Evolutionary conservation across 129 eudicot genomes (phyloP).

Genomic region (Solidago caesia): DNA sequence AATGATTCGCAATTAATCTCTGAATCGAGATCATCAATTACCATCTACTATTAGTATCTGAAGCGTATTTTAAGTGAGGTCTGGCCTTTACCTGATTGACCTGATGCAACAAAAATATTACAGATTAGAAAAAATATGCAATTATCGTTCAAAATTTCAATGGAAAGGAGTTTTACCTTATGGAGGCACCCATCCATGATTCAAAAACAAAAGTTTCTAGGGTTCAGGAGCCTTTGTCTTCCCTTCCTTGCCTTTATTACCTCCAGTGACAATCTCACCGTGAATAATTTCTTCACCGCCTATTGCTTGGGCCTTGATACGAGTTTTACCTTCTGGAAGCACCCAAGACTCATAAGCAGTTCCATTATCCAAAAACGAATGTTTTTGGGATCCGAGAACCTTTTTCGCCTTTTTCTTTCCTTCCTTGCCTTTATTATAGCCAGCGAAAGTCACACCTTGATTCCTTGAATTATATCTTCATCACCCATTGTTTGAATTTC

Average conservation of each 20-base stretch:
- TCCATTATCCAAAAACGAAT: constrained; percentile 46
- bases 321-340: constrained; percentile 79
- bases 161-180: constrained; percentile 50
- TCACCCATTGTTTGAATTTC: constrained; percentile 57
- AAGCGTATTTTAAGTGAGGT: constrained; percentile 66
- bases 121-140: neutral
- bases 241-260: constrained; percentile 34
- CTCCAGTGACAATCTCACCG: constrained; percentile 11
- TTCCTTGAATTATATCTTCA: constrained; percentile 6
- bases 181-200: constrained; percentile 79
- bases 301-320: constrained; percentile 26
- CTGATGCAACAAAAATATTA: constrained; percentile 33
- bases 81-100: constrained; percentile 95
- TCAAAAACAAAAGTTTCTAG: constrained; percentile 57
- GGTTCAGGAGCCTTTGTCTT: constrained; percentile 74
- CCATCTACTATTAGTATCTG: constrained; percentile 52
- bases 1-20: neutral
- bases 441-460: neutral
- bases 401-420: constrained; percentile 56
- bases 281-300: constrained; percentile 41
- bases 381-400: constrained; percentile 76
- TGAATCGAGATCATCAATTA: neutral
- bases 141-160: neutral
- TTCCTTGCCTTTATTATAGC: constrained; percentile 29
- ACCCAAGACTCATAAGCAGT: constrained; percentile 76